Evolutionary conservation across 2,329 filamentous ascomycete species (phyloP), one percentile per base, ranked within the genome.

Genomic region (Cephalotrichum gorgonifer): DNA sequence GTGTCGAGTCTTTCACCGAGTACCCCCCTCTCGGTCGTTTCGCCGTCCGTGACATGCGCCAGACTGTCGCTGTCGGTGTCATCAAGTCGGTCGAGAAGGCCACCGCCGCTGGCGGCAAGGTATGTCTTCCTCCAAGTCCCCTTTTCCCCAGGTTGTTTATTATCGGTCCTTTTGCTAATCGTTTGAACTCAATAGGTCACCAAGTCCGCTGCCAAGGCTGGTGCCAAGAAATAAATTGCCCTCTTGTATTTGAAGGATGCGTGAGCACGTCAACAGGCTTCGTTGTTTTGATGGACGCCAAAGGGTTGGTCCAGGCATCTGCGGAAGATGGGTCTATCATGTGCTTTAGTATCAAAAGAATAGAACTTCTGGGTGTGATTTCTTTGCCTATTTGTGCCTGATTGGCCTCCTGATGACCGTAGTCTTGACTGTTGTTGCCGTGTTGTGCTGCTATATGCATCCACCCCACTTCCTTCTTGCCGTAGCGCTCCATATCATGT

Each of bases 1-100:
- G 93, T 76, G 93, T 98, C 75, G 93, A 98, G 88, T 79, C 93
- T 64, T 98, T 97, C 89, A 96, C 90, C 67, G 89, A 96, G 70
- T 98, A 97, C 83, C 91, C 93, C 68, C 93, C 93, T 74, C 89
- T 98, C 66, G 93, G 93, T 73, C 91, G 93, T 85, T 98, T 98
- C 83, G 93, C 93, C 73, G 93, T 98, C 82, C 91, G 91, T 86
- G 91, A 96, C 78, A 96, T 96, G 90, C 77, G 79, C 70, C 80
- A 86, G 71, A 91, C 86, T 73, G 86, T 93, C 62, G 87, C 88
- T 60, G 88, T 94, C 74, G 87, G 88, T 85, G 88, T 95, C 75
- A 91, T 94, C 81, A 95, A 95, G 83, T 75, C 77, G 56, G 86
- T 90, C 55, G 81, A 81, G 62, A 88, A 87, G 81, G 60, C 74